Conservation (phyloP, 176 grass and related monocot genomes). For the Musa beccarii region DNA sequence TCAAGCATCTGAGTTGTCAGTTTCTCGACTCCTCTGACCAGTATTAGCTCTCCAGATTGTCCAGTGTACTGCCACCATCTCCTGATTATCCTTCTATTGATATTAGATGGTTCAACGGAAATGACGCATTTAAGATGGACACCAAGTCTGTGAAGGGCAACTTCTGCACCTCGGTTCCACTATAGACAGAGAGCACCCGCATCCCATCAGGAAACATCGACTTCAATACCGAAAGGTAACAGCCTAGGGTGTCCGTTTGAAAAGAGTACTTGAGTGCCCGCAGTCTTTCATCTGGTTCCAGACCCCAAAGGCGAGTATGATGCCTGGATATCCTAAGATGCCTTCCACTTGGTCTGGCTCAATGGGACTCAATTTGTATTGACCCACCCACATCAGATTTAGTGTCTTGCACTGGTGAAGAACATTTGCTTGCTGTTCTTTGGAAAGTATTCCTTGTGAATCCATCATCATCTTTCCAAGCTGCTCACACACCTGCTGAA, state of each 20-base stretch:
- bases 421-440: slow-evolving; percentile 30
- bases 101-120: slow-evolving; percentile 60
- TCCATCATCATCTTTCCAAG: slow-evolving; percentile 38
- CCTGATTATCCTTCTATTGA: slow-evolving; percentile 55
- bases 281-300: slow-evolving; percentile 37
- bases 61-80: slow-evolving; percentile 60
- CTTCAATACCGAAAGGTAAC: slow-evolving; percentile 60
- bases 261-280: slow-evolving; percentile 43
- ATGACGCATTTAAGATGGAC: slow-evolving; percentile 63
- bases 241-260: slow-evolving; percentile 48
- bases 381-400: slow-evolving; percentile 64
- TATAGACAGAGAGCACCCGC: slow-evolving; percentile 63
- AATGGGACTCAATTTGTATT: slow-evolving; percentile 39
- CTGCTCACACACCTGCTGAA: slow-evolving; percentile 30
- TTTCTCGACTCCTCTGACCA: slow-evolving; percentile 37
- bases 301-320: slow-evolving; percentile 42
- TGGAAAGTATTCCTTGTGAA: slow-evolving; percentile 38
- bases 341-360: slow-evolving; percentile 51
- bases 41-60: slow-evolving; percentile 51
- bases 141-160: slow-evolving; percentile 54
- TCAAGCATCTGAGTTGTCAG: slow-evolving; percentile 36
- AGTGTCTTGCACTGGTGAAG: slow-evolving; percentile 43
- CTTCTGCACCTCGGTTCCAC: slow-evolving; percentile 57
- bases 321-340: slow-evolving; percentile 62
- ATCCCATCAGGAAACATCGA: slow-evolving; percentile 41